Percentiles rank a stretch among this genome's conserved stretches.
These are phyloP conservation scores for Anisodus tanguticus DNA, from an alignment of 257 asterid species.

Conservation along the genomic window DNA sequence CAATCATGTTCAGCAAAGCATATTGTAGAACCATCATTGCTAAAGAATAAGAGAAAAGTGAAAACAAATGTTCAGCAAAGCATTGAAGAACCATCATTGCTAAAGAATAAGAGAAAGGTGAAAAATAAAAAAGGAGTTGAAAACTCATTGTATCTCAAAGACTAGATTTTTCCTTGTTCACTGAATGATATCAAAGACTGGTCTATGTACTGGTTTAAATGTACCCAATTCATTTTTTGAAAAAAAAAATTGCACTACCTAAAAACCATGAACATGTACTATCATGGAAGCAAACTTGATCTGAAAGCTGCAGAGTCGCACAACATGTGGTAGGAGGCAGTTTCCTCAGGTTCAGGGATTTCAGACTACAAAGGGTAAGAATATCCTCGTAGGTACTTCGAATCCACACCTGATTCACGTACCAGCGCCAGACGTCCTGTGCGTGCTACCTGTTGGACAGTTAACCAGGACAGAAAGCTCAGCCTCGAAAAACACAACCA, in stretches of 20 bases:
- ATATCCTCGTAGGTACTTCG: slow-evolving; percentile 83
- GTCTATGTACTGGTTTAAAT: neutral
- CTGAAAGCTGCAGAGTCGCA: neutral
- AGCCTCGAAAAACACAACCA: neutral
- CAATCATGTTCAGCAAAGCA: neutral
- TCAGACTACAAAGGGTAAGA: slow-evolving; percentile 60
- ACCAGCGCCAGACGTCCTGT: slow-evolving; percentile 84
- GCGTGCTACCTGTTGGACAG: slow-evolving; percentile 70
- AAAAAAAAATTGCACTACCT: neutral
- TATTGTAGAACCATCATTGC: neutral
- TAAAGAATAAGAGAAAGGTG: neutral
- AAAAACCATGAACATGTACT: neutral
- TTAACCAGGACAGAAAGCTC: neutral
- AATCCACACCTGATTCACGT: slow-evolving; percentile 90
- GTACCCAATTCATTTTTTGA: neutral
- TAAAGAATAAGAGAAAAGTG: neutral
- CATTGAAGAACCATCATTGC: neutral
- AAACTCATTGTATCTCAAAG: neutral
- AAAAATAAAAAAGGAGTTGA: neutral
- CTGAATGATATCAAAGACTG: neutral
- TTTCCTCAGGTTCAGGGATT: neutral
- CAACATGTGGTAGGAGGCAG: neutral
- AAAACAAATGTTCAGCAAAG: neutral
- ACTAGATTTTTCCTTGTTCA: neutral
- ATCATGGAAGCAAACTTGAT: neutral